Conservation (phyloP, 176 grass and related monocot genomes). For the Cenchrus americanus region DNA sequence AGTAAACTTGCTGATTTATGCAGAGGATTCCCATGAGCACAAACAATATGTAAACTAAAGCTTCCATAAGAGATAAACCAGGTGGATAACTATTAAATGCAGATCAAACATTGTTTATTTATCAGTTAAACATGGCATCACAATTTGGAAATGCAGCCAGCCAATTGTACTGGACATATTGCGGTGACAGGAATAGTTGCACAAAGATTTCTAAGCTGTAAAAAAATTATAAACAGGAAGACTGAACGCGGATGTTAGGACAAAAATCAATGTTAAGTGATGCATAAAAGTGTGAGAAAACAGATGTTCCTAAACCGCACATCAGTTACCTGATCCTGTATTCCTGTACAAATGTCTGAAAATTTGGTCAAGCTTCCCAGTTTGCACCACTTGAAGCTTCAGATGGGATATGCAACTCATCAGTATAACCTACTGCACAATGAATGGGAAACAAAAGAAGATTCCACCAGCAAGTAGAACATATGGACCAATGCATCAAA, state of each 20-base stretch:
- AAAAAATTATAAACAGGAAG: slow-evolving; percentile 16
- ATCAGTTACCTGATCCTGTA: slow-evolving; percentile 39
- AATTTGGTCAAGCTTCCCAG: background rate
- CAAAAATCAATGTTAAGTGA: background rate
- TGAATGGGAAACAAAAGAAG: slow-evolving; percentile 21
- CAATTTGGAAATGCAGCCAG: slow-evolving; percentile 5
- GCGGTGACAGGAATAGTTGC: background rate
- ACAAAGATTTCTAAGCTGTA: slow-evolving; percentile 4
- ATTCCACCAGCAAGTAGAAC: slow-evolving; percentile 33
- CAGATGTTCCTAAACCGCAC: background rate
- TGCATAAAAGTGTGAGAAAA: slow-evolving; percentile 13
- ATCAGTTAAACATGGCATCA: background rate
- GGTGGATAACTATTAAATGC: background rate
- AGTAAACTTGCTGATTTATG: slow-evolving; percentile 9
- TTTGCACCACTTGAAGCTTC: slow-evolving; percentile 20
- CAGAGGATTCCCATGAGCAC: background rate
- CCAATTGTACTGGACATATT: slow-evolving; percentile 3
- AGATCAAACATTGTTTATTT: background rate
- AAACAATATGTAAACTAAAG: background rate
- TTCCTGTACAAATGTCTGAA: slow-evolving; percentile 13
- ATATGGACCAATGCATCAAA: slow-evolving; percentile 18
- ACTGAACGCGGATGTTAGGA: background rate
- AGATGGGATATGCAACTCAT: slow-evolving; percentile 17
- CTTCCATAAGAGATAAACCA: slow-evolving; percentile 8
- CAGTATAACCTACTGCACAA: slow-evolving; percentile 15